Evolutionary conservation across 1,284 basidiomycete genomes (phyloP).

Genomic region (Pseudozyma sp.): DNA sequence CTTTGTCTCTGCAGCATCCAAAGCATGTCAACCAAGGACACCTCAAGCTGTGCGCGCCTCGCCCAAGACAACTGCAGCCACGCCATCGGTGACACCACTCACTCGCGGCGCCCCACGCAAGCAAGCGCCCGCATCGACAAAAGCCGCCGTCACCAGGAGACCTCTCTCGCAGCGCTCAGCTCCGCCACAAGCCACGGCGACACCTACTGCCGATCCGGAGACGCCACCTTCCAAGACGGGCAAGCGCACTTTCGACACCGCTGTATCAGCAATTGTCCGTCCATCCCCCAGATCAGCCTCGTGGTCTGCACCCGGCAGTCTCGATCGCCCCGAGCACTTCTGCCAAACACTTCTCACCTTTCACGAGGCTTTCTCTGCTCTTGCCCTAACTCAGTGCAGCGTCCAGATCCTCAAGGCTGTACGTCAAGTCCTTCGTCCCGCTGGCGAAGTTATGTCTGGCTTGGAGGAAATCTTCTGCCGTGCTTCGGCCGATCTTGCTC

Average conservation of each 20-base stretch:
- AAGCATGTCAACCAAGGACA: constrained; percentile 4
- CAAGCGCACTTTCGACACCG: constrained; percentile 18
- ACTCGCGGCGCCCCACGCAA: constrained; percentile 17
- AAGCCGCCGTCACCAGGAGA: constrained; percentile 12
- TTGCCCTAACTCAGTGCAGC: constrained; percentile 39
- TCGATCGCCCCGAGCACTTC: constrained; percentile 38
- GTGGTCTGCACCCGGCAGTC: neutral
- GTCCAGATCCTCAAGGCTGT: constrained; percentile 48
- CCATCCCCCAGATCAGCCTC: neutral
- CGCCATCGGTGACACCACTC: constrained; percentile 10
- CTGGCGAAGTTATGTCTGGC: constrained; percentile 11
- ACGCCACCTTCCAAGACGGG: constrained; percentile 31
- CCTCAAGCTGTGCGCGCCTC: constrained; percentile 17
- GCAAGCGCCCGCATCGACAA: constrained; percentile 4
- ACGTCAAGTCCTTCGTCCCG: constrained; percentile 24
- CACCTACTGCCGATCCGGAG: constrained; percentile 9
- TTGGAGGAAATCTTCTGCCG: constrained; percentile 35
- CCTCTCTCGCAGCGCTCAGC: constrained; percentile 26
- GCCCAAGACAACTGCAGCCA: constrained; percentile 7
- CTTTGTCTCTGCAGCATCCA: constrained; percentile 1
- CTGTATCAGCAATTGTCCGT: neutral
- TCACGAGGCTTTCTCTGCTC: constrained; percentile 43
- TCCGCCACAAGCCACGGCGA: constrained; percentile 22
- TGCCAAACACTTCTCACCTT: constrained; percentile 34
- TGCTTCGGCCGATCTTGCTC: constrained; percentile 31